Evolutionary conservation across 1,284 basidiomycete genomes (phyloP), one percentile per base, ranked within the genome.

Genomic region (Retiboletus fuscus): DNA sequence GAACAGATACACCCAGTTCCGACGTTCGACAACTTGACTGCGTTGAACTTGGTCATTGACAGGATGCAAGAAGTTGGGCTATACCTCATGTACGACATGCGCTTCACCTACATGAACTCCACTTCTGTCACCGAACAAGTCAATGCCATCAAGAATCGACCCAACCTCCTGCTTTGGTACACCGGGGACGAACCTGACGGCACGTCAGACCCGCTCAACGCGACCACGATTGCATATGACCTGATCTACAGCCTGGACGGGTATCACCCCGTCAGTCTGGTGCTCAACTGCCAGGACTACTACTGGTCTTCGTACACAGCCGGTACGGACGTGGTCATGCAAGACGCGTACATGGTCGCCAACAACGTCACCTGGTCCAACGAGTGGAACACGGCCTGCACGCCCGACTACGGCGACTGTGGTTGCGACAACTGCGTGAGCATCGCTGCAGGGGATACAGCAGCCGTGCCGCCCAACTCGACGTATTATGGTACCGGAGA

Each of bases 21-120:
- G 0, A 81, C 87, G 0, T 93, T 89, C 71, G 84, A 85, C 72
- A 90, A 93, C 74, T 69, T 88, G 58, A 90, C 90, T 0, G 85
- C 85, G 0, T 81, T 93, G 0, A 85, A 88, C 43, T 73, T 85
- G 60, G 88, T 93, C 30, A 76, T 93, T 13, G 90, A 93, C 76
- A 84, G 87, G 60, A 93, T 94, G 91, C 88, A 93, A 78, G 85
- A 91, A 73, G 87, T 90, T 2, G 92, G 92, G 0, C 76, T 95
- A 16, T 94, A 91, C 77, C 84, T 93, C 62, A 92, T 94, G 88
- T 94, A 94, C 72, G 92, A 93, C 77, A 93, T 94, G 92, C 86
- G 92, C 72, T 83, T 74, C 73, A 87, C 87, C 13, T 93, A 93
- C 80, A 88, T 85, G 87, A 90, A 94, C 78, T 73, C 81, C n/a